Percentiles rank a stretch among this genome's conserved stretches.
These are phyloP conservation scores for Xylaria sp. DNA, from an alignment of 2,329 filamentous ascomycete species.

Conservation along the genomic window DNA sequence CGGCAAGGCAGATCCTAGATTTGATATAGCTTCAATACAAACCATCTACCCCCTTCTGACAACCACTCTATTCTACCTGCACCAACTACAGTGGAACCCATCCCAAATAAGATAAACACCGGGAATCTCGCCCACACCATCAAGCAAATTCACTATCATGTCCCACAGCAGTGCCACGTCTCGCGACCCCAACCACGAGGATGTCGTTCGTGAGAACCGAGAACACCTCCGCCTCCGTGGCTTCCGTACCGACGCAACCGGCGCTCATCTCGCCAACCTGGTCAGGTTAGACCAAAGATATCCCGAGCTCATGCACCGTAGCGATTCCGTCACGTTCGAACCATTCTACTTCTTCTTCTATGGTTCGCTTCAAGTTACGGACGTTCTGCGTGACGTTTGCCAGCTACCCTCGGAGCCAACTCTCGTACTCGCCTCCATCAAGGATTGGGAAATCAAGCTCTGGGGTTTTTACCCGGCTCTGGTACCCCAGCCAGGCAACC, in stretches of 20 bases:
- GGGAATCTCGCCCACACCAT: neutral
- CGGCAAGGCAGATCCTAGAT: too few relatives aligned
- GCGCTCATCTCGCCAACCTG: slow-evolving; percentile 7
- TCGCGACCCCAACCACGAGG: neutral
- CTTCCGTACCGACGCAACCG: slow-evolving; percentile 14
- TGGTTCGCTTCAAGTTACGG: slow-evolving; percentile 26
- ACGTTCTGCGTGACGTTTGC: slow-evolving; percentile 8
- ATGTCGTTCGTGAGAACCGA: neutral
- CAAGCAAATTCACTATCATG: neutral
- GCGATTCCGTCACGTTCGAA: slow-evolving; percentile 18
- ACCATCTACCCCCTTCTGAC: too few relatives aligned
- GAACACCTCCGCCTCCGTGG: slow-evolving; percentile 21
- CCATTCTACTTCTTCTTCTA: slow-evolving; percentile 37
- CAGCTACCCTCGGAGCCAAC: neutral
- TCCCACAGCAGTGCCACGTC: neutral
- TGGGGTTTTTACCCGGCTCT: slow-evolving; percentile 27
- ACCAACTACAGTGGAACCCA: neutral
- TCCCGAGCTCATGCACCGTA: neutral
- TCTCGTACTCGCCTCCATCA: slow-evolving; percentile 15
- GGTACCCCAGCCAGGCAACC: slow-evolving; percentile 14
- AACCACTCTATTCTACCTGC: neutral
- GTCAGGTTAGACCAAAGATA: neutral
- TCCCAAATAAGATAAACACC: neutral
- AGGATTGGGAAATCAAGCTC: slow-evolving; percentile 25
- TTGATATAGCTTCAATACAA: too few relatives aligned